These are phyloP conservation scores for Xylariaceae sp. DNA, from an alignment of 2,329 filamentous ascomycete genomes.

Conservation along the genomic window DNA sequence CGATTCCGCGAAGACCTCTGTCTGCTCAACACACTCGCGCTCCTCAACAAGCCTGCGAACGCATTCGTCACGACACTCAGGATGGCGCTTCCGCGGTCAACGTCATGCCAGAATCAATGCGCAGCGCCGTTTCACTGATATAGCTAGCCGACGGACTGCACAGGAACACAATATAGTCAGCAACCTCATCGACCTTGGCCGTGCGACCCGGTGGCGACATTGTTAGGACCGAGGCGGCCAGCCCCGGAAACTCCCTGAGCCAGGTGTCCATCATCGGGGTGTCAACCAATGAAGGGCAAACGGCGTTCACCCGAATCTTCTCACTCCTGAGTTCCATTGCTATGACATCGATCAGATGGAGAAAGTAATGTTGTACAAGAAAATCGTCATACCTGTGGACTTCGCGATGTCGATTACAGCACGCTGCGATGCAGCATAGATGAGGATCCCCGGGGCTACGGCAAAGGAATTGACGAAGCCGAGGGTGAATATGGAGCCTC, in stretches of 20 bases:
- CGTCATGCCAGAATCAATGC: conserved; percentile 8
- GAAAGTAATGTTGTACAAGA: no score
- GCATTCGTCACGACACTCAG: no score
- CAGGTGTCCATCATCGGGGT: conserved; percentile 22
- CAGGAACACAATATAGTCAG: conserved; percentile 22
- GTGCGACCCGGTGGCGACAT: conserved; percentile 12
- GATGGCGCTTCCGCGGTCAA: neutral
- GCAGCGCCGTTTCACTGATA: conserved; percentile 18
- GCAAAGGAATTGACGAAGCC: conserved; percentile 7
- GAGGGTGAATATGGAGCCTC: conserved; percentile 8
- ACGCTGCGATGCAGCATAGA: conserved; percentile 11
- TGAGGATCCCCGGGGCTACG: conserved; percentile 2
- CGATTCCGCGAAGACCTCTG: no score
- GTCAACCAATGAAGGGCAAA: conserved; percentile 26
- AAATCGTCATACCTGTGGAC: conserved; percentile 10
- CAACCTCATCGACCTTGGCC: conserved; percentile 22
- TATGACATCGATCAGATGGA: neutral
- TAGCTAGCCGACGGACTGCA: conserved; percentile 24
- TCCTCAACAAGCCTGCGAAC: no score
- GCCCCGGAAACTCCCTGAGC: conserved; percentile 6
- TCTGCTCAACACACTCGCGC: no score
- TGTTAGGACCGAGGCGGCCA: conserved; percentile 11
- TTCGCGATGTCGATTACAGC: conserved; percentile 10
- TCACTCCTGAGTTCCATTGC: conserved; percentile 18
- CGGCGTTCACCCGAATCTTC: conserved; percentile 24